phyloP scores from a whole-genome alignment of 2,329 filamentous ascomycete species.

The Colletotrichum higginsianum region DNA sequence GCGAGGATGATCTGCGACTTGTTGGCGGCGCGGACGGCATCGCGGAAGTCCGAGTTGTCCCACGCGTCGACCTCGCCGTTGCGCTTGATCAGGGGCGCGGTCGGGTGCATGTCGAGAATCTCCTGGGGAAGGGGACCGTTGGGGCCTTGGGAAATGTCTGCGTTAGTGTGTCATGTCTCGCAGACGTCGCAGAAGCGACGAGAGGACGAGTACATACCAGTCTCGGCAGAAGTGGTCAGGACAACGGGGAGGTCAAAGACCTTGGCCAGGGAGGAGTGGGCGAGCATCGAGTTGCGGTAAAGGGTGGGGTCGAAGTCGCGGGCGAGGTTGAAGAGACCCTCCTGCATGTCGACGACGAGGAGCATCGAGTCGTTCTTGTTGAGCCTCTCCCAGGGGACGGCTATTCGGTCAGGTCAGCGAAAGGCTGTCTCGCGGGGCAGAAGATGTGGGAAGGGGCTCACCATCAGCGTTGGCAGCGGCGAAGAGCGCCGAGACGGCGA shows the following conservation, averaged over 20 bases:
- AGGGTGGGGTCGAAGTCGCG: slow-evolving; percentile 77
- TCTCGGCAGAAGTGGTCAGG: slow-evolving; percentile 78
- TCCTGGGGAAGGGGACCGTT: slow-evolving; percentile 81
- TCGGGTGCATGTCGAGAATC: slow-evolving; percentile 77
- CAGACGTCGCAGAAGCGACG: fast-evolving
- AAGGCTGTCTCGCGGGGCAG: not conserved
- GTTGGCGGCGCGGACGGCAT: slow-evolving; percentile 74
- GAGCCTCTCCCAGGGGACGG: slow-evolving; percentile 52
- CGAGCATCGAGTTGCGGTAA: slow-evolving; percentile 77
- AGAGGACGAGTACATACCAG: slow-evolving; percentile 49
- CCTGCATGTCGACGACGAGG: slow-evolving; percentile 56
- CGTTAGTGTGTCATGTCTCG: slow-evolving; percentile 12
- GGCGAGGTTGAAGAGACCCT: slow-evolving; percentile 59
- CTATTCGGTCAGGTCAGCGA: slow-evolving; percentile 26
- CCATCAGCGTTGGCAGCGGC: slow-evolving; percentile 33
- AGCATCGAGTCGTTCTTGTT: slow-evolving; percentile 54
- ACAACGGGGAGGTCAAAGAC: slow-evolving; percentile 79
- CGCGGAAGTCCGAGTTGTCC: slow-evolving; percentile 80
- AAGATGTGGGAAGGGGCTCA: not conserved
- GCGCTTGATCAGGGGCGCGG: slow-evolving; percentile 75
- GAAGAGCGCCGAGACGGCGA: slow-evolving; percentile 40
- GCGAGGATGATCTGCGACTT: slow-evolving; percentile 80
- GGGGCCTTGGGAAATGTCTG: slow-evolving; percentile 63
- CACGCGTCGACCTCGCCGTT: slow-evolving; percentile 83
- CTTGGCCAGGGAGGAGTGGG: slow-evolving; percentile 76